Evolutionary conservation across 768 basidiomycete genomes (phyloP).

Genomic region (Auricularia sp.): DNA sequence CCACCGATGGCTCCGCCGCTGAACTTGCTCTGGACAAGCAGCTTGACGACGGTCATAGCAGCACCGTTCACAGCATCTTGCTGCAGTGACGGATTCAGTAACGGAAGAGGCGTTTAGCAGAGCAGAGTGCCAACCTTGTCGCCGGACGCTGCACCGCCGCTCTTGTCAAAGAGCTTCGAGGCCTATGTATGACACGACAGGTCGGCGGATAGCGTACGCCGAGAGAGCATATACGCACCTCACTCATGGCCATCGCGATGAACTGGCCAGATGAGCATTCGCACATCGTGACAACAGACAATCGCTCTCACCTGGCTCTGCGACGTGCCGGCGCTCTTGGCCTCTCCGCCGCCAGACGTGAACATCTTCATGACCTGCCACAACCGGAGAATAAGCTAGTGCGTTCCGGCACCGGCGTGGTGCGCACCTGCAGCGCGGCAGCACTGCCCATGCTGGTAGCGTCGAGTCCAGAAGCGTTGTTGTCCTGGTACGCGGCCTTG

Average conservation of each 20-base stretch:
- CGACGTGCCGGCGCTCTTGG: slow-evolving; percentile 33
- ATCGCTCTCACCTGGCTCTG: background rate
- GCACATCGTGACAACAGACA: too few relatives aligned
- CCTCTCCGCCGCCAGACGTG: slow-evolving; percentile 38
- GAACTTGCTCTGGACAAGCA: slow-evolving; percentile 44
- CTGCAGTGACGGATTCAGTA: slow-evolving; percentile 9
- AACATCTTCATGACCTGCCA: slow-evolving; percentile 55
- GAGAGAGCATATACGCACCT: slow-evolving; percentile 20
- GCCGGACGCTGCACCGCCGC: slow-evolving; percentile 52
- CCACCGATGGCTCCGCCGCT: slow-evolving; percentile 19
- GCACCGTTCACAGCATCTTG: slow-evolving; percentile 81
- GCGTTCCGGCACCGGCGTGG: background rate
- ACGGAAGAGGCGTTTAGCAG: slow-evolving; percentile 7
- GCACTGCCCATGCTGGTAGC: slow-evolving; percentile 64
- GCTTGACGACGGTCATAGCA: slow-evolving; percentile 77
- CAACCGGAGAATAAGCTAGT: background rate
- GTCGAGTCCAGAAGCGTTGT: slow-evolving; percentile 39
- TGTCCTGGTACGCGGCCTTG: slow-evolving; percentile 46
- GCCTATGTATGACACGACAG: slow-evolving; percentile 21
- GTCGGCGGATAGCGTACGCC: too few relatives aligned
- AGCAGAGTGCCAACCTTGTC: slow-evolving; percentile 29
- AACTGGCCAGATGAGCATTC: slow-evolving; percentile 29
- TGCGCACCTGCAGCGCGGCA: slow-evolving; percentile 58
- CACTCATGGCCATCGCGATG: slow-evolving; percentile 79
- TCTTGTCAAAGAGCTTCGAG: slow-evolving; percentile 60